A percentile compares a stretch with the other conserved stretches of the same genome.
phyloP scores from a whole-genome alignment of 1,284 basidiomycete genomes.

The Cutaneotrichosporon arboriforme region DNA sequence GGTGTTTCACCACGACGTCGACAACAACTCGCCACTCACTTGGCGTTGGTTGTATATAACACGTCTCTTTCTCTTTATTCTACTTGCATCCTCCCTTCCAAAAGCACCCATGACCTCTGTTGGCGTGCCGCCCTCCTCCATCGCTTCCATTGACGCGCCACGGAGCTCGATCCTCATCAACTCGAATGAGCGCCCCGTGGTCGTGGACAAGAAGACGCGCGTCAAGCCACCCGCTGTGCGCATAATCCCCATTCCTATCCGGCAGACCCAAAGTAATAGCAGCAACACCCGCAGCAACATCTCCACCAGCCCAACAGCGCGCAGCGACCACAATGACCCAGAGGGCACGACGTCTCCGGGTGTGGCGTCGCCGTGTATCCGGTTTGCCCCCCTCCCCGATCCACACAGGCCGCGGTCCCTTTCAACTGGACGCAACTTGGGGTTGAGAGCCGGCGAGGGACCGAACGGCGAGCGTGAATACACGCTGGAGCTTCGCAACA shows the following conservation, averaged over 20 bases:
- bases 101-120: constrained; percentile 5
- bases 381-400: constrained; percentile 47
- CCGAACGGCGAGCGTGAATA: constrained; percentile 17
- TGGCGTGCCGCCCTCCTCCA: background rate
- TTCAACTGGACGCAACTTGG: constrained; percentile 40
- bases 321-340: too few species aligned
- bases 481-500: constrained; percentile 11
- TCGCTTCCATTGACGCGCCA: background rate
- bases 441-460: constrained; percentile 10
- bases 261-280: background rate
- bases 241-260: background rate
- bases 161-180: constrained; percentile 16
- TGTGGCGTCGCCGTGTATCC: constrained; percentile 25
- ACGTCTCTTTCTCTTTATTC: background rate
- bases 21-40: too few species aligned
- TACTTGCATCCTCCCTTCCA: background rate
- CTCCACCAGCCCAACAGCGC: background rate
- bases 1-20: too few species aligned
- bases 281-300: background rate
- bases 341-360: constrained; percentile 1
- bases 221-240: background rate
- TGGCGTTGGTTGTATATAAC: too few species aligned
- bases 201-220: background rate
- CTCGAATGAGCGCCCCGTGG: background rate
- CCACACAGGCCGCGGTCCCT: constrained; percentile 40